Evolutionary conservation across 768 basidiomycete species (phyloP).

Genomic region (Mycena filopes): DNA sequence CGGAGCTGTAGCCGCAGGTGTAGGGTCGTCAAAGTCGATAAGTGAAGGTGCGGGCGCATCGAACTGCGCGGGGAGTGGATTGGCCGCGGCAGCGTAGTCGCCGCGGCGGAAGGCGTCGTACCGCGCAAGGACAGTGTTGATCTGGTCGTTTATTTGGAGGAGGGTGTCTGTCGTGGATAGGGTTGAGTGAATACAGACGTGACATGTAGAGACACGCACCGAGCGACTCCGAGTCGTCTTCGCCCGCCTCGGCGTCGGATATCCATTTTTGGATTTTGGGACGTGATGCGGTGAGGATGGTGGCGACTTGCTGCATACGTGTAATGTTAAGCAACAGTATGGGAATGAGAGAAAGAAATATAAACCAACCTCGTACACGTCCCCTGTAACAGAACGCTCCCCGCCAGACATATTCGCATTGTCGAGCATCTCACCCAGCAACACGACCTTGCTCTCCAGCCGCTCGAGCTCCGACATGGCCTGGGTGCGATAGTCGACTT

Average conservation of each 20-base stretch:
- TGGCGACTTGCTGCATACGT: constrained; percentile 91
- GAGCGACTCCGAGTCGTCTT: constrained; percentile 90
- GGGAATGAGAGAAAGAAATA: neutral
- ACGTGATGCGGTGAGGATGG: constrained; percentile 80
- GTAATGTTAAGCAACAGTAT: constrained; percentile 11
- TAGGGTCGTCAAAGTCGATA: constrained; percentile 80
- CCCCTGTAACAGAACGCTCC: constrained; percentile 87
- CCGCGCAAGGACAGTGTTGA: constrained; percentile 90
- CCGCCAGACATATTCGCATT: constrained; percentile 80
- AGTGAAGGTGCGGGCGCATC: constrained; percentile 56
- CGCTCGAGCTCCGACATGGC: constrained; percentile 92
- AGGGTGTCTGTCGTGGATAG: constrained; percentile 75
- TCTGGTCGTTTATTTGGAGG: constrained; percentile 96
- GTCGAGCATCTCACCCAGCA: constrained; percentile 98
- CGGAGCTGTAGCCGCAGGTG: constrained; percentile 30
- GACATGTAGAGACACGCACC: constrained; percentile 58
- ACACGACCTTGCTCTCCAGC: constrained; percentile 92
- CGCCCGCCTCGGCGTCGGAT: constrained; percentile 88
- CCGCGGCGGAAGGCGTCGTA: constrained; percentile 96
- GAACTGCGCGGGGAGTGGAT: constrained; percentile 74
- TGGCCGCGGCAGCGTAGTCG: constrained; percentile 77
- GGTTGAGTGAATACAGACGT: neutral
- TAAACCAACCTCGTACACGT: constrained; percentile 86
- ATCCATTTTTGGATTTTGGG: constrained; percentile 99
- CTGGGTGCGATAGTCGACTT: constrained; percentile 93